Percentiles rank a stretch among this genome's conserved stretches.
Evolutionary conservation across 176 grass and related monocot species (phyloP).

Genomic region (Bothriochloa decipiens): DNA sequence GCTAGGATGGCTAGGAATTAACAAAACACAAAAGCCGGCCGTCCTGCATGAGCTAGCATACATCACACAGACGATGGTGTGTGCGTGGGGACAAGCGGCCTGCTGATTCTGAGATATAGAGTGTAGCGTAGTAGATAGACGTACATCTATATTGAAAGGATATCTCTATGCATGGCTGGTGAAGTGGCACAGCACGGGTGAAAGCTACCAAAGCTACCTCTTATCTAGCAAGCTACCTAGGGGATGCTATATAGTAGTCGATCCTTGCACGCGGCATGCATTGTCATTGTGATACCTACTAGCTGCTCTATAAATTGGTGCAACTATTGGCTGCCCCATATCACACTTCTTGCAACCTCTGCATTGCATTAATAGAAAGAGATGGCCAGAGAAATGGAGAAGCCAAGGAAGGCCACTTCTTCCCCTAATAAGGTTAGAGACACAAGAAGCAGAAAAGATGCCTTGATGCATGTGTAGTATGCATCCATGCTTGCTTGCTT

Average conservation of each 20-base stretch:
- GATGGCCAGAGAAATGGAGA: conserved; percentile 58
- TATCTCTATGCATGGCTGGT: conserved; percentile 46
- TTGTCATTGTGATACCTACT: conserved; percentile 13
- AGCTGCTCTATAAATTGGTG: conserved; percentile 53
- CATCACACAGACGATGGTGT: not conserved
- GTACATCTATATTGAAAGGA: conserved; percentile 22
- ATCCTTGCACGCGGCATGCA: conserved; percentile 7
- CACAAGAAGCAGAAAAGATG: not conserved
- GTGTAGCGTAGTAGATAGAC: not conserved
- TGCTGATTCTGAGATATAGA: conserved; percentile 14
- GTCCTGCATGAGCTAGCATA: not conserved
- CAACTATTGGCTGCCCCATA: conserved; percentile 52
- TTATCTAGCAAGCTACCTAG: not conserved
- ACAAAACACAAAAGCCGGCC: not conserved
- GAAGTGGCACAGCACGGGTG: conserved; percentile 48
- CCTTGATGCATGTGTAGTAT: not conserved
- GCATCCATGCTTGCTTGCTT: not conserved
- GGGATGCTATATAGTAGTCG: conserved; percentile 17
- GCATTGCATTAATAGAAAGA: conserved; percentile 31
- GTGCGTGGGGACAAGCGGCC: conserved; percentile 18
- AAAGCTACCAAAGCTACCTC: conserved; percentile 35
- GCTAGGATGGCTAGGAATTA: conserved; percentile 30
- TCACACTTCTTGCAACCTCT: not conserved
- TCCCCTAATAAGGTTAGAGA: conserved; percentile 66
- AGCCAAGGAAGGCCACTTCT: conserved; percentile 49